phyloP scores from a whole-genome alignment of 345 rosid genomes.

The Dipteronia sinensis region DNA sequence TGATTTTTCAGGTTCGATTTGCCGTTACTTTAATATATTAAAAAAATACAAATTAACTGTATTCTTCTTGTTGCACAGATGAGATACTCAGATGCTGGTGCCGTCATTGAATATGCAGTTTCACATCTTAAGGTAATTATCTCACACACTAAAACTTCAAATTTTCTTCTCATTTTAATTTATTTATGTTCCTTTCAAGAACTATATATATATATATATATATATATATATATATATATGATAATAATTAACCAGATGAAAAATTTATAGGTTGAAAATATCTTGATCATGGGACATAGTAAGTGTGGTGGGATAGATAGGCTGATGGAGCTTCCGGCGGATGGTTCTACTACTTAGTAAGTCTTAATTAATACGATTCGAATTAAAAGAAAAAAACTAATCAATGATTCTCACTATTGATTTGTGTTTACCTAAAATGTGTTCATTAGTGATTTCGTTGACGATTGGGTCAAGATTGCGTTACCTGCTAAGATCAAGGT shows the following conservation, averaged over 20 bases:
- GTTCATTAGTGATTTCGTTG: slow-evolving; percentile 30
- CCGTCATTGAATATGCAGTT: slow-evolving; percentile 29
- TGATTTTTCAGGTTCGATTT: too few species aligned
- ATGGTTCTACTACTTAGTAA: slow-evolving; percentile 22
- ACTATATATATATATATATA: too few species aligned
- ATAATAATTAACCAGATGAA: neutral
- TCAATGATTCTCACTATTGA: neutral
- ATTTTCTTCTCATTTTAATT: neutral
- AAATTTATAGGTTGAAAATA: slow-evolving; percentile 21
- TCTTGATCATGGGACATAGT: slow-evolving; percentile 31
- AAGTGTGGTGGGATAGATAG: slow-evolving; percentile 29
- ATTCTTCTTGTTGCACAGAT: slow-evolving; percentile 11
- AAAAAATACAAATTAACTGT: too few species aligned
- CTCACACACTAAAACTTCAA: neutral
- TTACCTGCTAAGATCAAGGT: slow-evolving; percentile 36
- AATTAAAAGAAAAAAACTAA: neutral
- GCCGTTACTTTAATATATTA: too few species aligned
- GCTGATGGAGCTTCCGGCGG: slow-evolving; percentile 20
- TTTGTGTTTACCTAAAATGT: too few species aligned
- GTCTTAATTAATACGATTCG: neutral
- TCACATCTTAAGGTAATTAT: neutral
- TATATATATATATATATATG: too few species aligned
- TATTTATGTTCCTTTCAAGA: too few species aligned
- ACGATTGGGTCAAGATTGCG: slow-evolving; percentile 36
- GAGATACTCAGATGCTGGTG: slow-evolving; percentile 27